These are phyloP conservation scores for Albugo candida DNA, from an alignment of 352 stramenopile genomes.

Conservation along the genomic window DNA sequence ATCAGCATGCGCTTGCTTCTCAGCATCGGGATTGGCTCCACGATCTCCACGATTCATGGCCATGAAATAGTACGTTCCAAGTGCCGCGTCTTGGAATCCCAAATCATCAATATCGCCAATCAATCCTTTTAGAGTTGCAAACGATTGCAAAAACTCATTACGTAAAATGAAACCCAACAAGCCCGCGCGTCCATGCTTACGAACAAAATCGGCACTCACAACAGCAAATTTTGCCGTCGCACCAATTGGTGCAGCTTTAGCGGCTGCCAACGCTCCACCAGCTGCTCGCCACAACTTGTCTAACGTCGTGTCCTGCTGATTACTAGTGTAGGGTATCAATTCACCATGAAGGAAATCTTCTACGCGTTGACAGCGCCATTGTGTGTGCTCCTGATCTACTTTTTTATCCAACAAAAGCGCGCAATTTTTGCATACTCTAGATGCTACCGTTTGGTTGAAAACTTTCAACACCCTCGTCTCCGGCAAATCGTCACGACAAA, in stretches of 20 bases:
- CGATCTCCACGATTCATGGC: constrained; percentile 69
- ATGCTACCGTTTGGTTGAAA: constrained; percentile 34
- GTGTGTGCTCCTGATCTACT: constrained; percentile 49
- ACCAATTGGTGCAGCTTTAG: constrained; percentile 59
- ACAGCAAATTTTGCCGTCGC: constrained; percentile 69
- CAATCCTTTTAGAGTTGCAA: constrained; percentile 60
- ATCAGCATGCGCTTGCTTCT: constrained; percentile 31
- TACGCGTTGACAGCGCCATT: constrained; percentile 64
- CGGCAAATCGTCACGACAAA: constrained; percentile 51
- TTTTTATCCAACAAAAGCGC: constrained; percentile 52
- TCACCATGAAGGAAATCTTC: constrained; percentile 49
- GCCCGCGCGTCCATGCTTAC: constrained; percentile 61
- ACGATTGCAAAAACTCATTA: constrained; percentile 80
- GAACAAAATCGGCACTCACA: constrained; percentile 67
- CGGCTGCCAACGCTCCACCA: constrained; percentile 50
- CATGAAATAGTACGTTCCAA: constrained; percentile 81
- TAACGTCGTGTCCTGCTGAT: constrained; percentile 50
- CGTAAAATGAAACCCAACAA: constrained; percentile 67
- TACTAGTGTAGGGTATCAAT: constrained; percentile 59
- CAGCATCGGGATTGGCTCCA: constrained; percentile 38
- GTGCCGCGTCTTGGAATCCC: constrained; percentile 65
- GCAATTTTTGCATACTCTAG: constrained; percentile 52
- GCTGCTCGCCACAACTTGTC: constrained; percentile 72
- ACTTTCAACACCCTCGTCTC: constrained; percentile 34
- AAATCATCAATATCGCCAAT: constrained; percentile 63